phyloP scores from a whole-genome alignment of 345 rosid species.

The Hirschfeldia incana region DNA sequence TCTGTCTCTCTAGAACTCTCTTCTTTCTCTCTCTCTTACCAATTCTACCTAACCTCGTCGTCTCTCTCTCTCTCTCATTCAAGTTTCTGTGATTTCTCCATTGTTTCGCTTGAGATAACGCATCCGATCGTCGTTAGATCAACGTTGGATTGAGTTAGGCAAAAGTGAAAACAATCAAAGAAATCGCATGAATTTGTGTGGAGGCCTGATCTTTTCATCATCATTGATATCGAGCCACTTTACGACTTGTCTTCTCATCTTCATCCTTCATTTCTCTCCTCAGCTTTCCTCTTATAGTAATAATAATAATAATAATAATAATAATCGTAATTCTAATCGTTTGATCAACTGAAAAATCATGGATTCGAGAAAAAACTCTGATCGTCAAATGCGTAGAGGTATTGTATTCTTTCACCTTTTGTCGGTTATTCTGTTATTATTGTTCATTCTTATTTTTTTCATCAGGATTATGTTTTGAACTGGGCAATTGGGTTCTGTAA shows the following conservation, averaged over 20 bases:
- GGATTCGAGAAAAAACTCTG: slow-evolving; percentile 70
- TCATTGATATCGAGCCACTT: slow-evolving; percentile 66
- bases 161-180: slow-evolving; percentile 29
- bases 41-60: neutral
- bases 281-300: slow-evolving; percentile 47
- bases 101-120: slow-evolving; percentile 19
- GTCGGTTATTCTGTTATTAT: neutral
- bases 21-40: slow-evolving; percentile 21
- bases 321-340: slow-evolving; percentile 22
- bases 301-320: slow-evolving; percentile 19
- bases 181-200: slow-evolving; percentile 97
- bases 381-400: slow-evolving; percentile 83
- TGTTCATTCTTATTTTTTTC: neutral
- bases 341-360: slow-evolving; percentile 40
- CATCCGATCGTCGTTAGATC: slow-evolving; percentile 27
- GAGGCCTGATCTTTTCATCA: slow-evolving; percentile 63
- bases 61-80: neutral
- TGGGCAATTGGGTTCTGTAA: too few species aligned
- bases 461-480: too few species aligned
- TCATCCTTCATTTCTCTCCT: slow-evolving; percentile 80
- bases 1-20: neutral
- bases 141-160: slow-evolving; percentile 9
- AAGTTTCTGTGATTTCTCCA: slow-evolving; percentile 15
- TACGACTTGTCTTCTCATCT: slow-evolving; percentile 73
- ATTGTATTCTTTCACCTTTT: neutral